phyloP scores from a whole-genome alignment of 2,329 filamentous ascomycete genomes.

The Alternaria sp. region DNA sequence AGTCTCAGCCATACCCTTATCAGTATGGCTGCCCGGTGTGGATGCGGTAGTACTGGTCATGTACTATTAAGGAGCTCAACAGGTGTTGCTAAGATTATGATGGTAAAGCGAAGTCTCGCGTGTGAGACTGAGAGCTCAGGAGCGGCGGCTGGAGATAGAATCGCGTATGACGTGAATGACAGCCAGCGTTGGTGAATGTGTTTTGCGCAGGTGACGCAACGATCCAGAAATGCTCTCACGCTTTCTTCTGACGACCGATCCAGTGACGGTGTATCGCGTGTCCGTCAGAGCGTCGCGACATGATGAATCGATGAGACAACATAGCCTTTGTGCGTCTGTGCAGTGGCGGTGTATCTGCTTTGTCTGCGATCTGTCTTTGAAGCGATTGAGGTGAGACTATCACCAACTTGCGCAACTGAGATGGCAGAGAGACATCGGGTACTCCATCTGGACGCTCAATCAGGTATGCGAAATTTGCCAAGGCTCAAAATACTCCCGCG shows the following conservation, averaged over 20 bases:
- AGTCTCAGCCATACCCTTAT: rapidly evolving
- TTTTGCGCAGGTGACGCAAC: background rate
- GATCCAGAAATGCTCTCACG: background rate
- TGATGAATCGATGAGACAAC: background rate
- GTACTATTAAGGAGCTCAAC: no score
- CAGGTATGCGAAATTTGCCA: no score
- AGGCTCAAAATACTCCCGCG: constrained; percentile 22
- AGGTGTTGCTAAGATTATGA: no score
- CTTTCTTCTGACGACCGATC: background rate
- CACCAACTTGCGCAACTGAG: no score
- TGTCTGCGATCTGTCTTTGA: no score
- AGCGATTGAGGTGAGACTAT: no score
- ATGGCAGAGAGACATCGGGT: no score
- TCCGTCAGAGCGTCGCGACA: background rate
- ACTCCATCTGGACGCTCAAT: no score
- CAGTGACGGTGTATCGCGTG: background rate
- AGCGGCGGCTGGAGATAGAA: background rate
- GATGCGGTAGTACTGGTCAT: no score
- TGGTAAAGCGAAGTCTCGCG: background rate
- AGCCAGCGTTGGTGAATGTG: background rate
- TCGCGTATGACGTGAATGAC: background rate
- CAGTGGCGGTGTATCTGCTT: no score
- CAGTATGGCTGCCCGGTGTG: background rate
- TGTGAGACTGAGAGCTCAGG: background rate
- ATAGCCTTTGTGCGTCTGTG: no score